Conservation (phyloP, 2,329 filamentous ascomycete species). For the Alternaria solani region DNA sequence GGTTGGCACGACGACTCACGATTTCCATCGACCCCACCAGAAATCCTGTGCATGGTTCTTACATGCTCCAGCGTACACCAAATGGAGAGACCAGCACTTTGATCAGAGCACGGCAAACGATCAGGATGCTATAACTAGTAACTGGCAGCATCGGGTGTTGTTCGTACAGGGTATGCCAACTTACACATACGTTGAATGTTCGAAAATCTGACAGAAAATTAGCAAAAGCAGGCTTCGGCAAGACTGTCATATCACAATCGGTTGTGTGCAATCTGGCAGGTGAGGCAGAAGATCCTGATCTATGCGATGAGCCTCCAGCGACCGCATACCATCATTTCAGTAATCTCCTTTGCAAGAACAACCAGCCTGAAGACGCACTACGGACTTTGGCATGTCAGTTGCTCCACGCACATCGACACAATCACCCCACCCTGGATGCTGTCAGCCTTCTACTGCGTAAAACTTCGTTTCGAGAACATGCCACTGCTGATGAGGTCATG, state of each 20-base stretch:
- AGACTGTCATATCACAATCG: slow-evolving; percentile 35
- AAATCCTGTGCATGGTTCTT: slow-evolving; percentile 41
- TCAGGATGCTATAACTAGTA: slow-evolving; percentile 17
- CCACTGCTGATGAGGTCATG: slow-evolving; percentile 38
- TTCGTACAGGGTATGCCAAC: slow-evolving; percentile 40
- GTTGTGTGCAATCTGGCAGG: slow-evolving; percentile 34
- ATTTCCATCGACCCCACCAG: slow-evolving; percentile 17
- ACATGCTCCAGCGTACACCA: slow-evolving; percentile 27
- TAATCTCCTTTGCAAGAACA: slow-evolving; percentile 23
- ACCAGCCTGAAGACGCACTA: slow-evolving; percentile 32
- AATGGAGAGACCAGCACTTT: slow-evolving; percentile 35
- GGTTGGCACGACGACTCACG: slow-evolving; percentile 18
- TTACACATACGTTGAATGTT: background rate
- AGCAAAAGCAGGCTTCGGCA: slow-evolving; percentile 44
- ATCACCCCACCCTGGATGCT: slow-evolving; percentile 36
- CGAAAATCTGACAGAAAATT: slow-evolving; percentile 8
- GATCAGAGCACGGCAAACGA: slow-evolving; percentile 31
- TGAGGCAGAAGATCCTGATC: slow-evolving; percentile 32
- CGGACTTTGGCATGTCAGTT: slow-evolving; percentile 37
- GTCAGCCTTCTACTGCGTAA: slow-evolving; percentile 39
- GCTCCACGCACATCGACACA: slow-evolving; percentile 33
- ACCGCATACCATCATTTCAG: slow-evolving; percentile 39
- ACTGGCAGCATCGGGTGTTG: slow-evolving; percentile 40
- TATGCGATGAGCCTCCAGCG: slow-evolving; percentile 32
- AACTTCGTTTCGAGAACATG: slow-evolving; percentile 31